phyloP scores from a whole-genome alignment of 1,284 basidiomycete species.

The Agroathelia rolfsii region DNA sequence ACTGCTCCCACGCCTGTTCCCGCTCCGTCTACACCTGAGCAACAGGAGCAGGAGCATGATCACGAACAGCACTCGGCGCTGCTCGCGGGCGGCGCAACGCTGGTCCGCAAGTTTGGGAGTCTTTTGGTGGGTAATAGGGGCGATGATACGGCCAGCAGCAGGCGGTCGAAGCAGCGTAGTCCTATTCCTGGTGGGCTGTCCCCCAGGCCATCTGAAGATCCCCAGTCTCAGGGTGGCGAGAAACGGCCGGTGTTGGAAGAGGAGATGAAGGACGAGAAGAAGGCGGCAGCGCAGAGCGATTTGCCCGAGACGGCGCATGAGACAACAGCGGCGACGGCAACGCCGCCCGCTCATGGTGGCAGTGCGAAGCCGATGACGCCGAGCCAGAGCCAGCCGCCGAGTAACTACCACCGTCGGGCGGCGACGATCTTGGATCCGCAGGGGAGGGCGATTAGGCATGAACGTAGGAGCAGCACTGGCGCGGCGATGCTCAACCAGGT shows the following conservation, averaged over 20 bases:
- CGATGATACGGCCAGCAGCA: slow-evolving; percentile 30
- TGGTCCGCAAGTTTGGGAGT: slow-evolving; percentile 67
- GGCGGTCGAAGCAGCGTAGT: slow-evolving; percentile 33
- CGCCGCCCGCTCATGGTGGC: slow-evolving; percentile 12
- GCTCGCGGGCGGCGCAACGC: slow-evolving; percentile 48
- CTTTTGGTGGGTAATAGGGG: slow-evolving; percentile 42
- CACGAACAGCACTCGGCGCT: slow-evolving; percentile 21
- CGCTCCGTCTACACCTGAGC: too few species aligned
- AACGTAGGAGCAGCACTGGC: slow-evolving; percentile 68
- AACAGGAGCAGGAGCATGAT: slow-evolving; percentile 18
- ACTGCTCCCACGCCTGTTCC: too few species aligned
- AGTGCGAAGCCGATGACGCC: slow-evolving; percentile 24
- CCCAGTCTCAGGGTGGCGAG: slow-evolving; percentile 17
- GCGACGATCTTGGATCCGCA: slow-evolving; percentile 66
- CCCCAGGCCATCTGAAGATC: slow-evolving; percentile 35
- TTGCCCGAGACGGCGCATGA: slow-evolving; percentile 6
- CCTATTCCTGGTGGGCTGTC: slow-evolving; percentile 39
- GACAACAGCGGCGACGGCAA: slow-evolving; percentile 11
- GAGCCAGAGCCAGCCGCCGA: slow-evolving; percentile 49
- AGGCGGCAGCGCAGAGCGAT: slow-evolving; percentile 12
- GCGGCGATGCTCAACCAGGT: slow-evolving; percentile 40
- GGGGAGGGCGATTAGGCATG: slow-evolving; percentile 49
- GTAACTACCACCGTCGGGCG: slow-evolving; percentile 50
- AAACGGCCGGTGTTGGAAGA: slow-evolving; percentile 14
- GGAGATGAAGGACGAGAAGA: slow-evolving; percentile 19